Conservation (phyloP, 495 filamentous ascomycete genomes). For the Xylaria scruposa region DNA sequence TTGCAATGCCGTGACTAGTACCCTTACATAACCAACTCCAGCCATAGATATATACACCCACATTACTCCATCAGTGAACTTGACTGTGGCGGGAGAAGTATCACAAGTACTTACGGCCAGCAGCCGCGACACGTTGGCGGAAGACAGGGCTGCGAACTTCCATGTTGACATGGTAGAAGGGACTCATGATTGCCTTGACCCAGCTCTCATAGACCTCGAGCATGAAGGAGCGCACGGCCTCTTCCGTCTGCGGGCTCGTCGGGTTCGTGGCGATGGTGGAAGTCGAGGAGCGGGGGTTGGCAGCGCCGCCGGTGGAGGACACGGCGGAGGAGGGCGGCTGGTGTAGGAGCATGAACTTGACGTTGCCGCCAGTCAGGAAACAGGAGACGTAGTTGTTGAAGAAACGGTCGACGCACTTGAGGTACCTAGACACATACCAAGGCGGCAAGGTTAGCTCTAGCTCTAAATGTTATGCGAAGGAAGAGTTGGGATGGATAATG, state of each 20-base stretch:
- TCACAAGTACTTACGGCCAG: slow-evolving; percentile 91
- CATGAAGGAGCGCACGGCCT: slow-evolving; percentile 93
- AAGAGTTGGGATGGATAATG: slow-evolving; percentile 10
- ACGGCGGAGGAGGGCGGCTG: slow-evolving; percentile 60
- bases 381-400: slow-evolving; percentile 88
- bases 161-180: slow-evolving; percentile 86
- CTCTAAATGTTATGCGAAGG: slow-evolving; percentile 4
- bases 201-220: slow-evolving; percentile 91
- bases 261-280: slow-evolving; percentile 77
- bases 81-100: not conserved
- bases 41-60: not conserved
- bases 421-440: slow-evolving; percentile 68
- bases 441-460: not conserved
- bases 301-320: slow-evolving; percentile 36
- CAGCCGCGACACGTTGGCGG: slow-evolving; percentile 75
- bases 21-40: not conserved
- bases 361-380: slow-evolving; percentile 83
- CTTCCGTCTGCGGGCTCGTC: slow-evolving; percentile 85
- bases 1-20: not conserved
- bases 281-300: slow-evolving; percentile 57
- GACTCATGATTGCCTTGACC: slow-evolving; percentile 96
- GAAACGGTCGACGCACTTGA: slow-evolving; percentile 94
- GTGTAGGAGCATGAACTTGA: slow-evolving; percentile 90
- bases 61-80: not conserved
- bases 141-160: slow-evolving; percentile 87